phyloP scores from a whole-genome alignment of 2,329 filamentous ascomycete genomes.

The Davidsoniella australis region DNA sequence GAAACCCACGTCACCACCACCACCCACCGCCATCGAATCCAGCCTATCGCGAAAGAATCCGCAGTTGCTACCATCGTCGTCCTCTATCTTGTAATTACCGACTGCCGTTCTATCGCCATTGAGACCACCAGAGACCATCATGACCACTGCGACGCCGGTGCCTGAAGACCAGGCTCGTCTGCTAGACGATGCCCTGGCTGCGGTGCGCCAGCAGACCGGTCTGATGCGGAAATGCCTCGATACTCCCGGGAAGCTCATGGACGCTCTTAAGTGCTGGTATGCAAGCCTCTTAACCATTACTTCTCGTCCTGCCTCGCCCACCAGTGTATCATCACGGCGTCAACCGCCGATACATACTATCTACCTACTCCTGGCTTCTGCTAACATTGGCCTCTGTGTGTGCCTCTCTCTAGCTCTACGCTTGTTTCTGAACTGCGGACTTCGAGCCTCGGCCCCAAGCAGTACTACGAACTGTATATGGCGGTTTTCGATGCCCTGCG shows the following conservation, averaged over 20 bases:
- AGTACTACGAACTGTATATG: constrained; percentile 99
- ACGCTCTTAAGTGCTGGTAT: constrained; percentile 98
- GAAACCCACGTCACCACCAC: no score
- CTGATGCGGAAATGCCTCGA: constrained; percentile 97
- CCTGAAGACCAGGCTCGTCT: constrained; percentile 75
- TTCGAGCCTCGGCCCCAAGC: constrained; percentile 92
- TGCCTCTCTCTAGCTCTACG: constrained; percentile 54
- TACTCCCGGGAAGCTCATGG: constrained; percentile 96
- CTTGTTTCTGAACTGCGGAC: constrained; percentile 96
- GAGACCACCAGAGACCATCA: constrained; percentile 14
- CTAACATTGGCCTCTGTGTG: not conserved
- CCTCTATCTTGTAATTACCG: not conserved
- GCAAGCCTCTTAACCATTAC: not conserved
- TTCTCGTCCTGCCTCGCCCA: not conserved
- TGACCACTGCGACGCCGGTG: constrained; percentile 37
- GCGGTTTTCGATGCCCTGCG: constrained; percentile 93
- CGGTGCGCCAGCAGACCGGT: constrained; percentile 90
- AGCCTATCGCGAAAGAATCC: no score
- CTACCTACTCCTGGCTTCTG: not conserved
- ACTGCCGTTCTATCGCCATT: not conserved
- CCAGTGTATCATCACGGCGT: not conserved
- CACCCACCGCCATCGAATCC: no score
- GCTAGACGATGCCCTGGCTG: constrained; percentile 89
- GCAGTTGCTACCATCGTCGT: no score
- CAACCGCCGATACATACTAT: not conserved